These are phyloP conservation scores for Dactylellina sp. DNA, from an alignment of 2,329 filamentous ascomycete species.

Conservation along the genomic window DNA sequence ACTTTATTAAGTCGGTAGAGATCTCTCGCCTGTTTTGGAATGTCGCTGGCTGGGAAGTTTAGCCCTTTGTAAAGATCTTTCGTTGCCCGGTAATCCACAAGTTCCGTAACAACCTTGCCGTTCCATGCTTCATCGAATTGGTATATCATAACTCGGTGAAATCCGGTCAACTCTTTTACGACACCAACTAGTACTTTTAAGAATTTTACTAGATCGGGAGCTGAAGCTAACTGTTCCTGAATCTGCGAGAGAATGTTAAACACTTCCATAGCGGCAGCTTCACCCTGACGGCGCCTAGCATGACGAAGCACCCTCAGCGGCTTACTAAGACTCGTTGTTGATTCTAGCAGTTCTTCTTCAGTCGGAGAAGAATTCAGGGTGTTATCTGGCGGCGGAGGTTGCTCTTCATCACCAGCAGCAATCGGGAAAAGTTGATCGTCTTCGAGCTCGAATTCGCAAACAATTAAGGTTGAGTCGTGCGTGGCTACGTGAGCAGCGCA, in stretches of 20 bases:
- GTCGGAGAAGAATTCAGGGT: conserved; percentile 80
- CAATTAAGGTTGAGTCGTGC: conserved; percentile 73
- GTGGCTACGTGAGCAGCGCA: conserved; percentile 82
- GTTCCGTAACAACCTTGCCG: conserved; percentile 85
- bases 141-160: conserved; percentile 92
- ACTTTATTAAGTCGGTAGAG: conserved; percentile 92
- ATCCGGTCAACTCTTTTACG: conserved; percentile 88
- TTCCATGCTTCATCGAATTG: conserved; percentile 88
- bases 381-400: conserved; percentile 75
- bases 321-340: conserved; percentile 79
- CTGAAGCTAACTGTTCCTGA: conserved; percentile 83
- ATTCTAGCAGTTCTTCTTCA: conserved; percentile 77
- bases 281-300: conserved; percentile 78
- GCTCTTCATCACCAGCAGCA: conserved; percentile 71
- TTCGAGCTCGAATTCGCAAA: conserved; percentile 90
- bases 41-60: conserved; percentile 89
- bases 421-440: conserved; percentile 78
- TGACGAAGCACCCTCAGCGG: conserved; percentile 81
- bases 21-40: conserved; percentile 85
- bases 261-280: conserved; percentile 86
- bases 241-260: conserved; percentile 94
- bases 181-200: conserved; percentile 85
- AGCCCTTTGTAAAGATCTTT: conserved; percentile 87
- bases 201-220: conserved; percentile 77
- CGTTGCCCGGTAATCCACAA: conserved; percentile 82